phyloP scores from a whole-genome alignment of 1,139 yeast species.

The Hemisphaericaspora xylofermentans region DNA sequence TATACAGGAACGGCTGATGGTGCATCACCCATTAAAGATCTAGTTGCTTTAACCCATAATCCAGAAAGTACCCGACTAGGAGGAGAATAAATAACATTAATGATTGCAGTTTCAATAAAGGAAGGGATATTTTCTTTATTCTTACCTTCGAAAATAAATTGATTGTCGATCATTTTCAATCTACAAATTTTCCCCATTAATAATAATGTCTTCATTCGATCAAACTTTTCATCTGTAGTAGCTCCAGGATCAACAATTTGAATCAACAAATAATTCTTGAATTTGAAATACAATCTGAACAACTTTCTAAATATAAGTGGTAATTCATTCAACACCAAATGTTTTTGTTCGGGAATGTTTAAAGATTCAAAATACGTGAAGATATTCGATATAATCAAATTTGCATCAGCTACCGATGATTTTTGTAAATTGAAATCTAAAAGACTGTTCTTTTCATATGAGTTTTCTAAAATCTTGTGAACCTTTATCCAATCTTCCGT shows the following conservation, averaged over 20 bases:
- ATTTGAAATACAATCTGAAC: conserved; percentile 64
- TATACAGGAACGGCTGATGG: conserved; percentile 11
- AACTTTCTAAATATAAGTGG: conserved; percentile 73
- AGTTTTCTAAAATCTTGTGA: conserved; percentile 71
- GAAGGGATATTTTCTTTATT: conserved; percentile 63
- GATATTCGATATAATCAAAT: conserved; percentile 63
- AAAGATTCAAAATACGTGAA: conserved; percentile 69
- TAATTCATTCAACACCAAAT: conserved; percentile 49
- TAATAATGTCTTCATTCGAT: conserved; percentile 69
- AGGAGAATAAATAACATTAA: conserved; percentile 75
- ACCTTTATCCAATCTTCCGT: conserved; percentile 79
- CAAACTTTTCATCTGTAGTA: conserved; percentile 58
- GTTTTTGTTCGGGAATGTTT: conserved; percentile 41
- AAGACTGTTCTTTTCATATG: conserved; percentile 52
- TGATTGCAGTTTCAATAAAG: conserved; percentile 77
- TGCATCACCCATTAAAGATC: conserved; percentile 19
- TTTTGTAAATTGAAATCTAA: conserved; percentile 56
- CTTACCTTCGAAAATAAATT: conserved; percentile 51
- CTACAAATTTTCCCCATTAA: conserved; percentile 66
- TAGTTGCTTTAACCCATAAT: conserved; percentile 63
- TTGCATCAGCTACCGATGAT: conserved; percentile 48
- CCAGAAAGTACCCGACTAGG: conserved; percentile 69
- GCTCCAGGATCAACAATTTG: conserved; percentile 66
- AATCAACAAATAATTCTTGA: conserved; percentile 61
- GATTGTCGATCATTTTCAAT: conserved; percentile 66